Percentiles rank a stretch among this genome's conserved stretches.
phyloP scores from a whole-genome alignment of 306 rosid genomes.

The Notholithocarpus densiflorus region DNA sequence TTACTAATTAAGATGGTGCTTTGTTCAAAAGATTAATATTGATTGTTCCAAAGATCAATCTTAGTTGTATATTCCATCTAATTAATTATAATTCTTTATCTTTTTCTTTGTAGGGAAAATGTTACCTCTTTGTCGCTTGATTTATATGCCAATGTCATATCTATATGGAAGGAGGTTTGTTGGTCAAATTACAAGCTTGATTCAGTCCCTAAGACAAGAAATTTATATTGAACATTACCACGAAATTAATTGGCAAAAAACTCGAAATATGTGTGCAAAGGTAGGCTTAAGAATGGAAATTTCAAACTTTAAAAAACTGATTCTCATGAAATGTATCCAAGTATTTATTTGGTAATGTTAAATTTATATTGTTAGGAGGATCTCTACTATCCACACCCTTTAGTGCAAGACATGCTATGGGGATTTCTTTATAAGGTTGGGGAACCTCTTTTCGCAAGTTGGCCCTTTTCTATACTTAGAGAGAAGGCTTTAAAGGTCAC shows the following conservation, averaged over 20 bases:
- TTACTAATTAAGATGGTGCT: too few species aligned
- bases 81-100: not conserved
- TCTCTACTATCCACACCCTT: constrained; percentile 62
- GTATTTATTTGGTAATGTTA: not conserved
- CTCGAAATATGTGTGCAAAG: constrained; percentile 44
- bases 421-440: constrained; percentile 51
- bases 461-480: constrained; percentile 57
- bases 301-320: not conserved
- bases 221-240: constrained; percentile 38
- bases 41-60: too few species aligned
- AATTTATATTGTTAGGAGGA: constrained; percentile 43
- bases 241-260: constrained; percentile 43
- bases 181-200: constrained; percentile 42
- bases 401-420: constrained; percentile 63
- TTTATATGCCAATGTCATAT: constrained; percentile 71
- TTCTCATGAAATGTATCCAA: not conserved
- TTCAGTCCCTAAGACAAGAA: constrained; percentile 43
- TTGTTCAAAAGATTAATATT: too few species aligned
- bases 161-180: constrained; percentile 66
- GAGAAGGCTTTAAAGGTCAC: constrained; percentile 43
- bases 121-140: constrained; percentile 61
- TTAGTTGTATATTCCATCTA: too few species aligned
- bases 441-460: constrained; percentile 43
- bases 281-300: constrained; percentile 1
- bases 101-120: constrained; percentile 45